phyloP scores from a whole-genome alignment of 208 protist species.

The Wallacemonas sp. region DNA sequence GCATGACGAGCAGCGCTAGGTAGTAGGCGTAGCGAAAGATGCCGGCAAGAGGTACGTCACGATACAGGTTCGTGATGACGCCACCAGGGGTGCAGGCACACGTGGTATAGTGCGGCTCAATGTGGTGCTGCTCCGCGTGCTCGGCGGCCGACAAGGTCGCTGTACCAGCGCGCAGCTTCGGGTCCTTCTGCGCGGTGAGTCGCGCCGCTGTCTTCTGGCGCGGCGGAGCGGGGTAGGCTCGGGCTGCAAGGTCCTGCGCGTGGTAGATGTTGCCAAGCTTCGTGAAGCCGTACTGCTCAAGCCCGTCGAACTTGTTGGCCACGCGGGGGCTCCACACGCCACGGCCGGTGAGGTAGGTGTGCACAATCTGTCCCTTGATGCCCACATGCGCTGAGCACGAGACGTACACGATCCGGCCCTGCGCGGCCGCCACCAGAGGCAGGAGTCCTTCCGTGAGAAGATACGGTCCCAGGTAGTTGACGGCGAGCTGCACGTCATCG shows the following conservation, averaged over 20 bases:
- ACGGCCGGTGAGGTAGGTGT: slow-evolving; percentile 66
- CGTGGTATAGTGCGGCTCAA: slow-evolving; percentile 49
- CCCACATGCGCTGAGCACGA: slow-evolving; percentile 67
- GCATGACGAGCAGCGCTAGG: slow-evolving; percentile 67
- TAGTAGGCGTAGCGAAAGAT: slow-evolving; percentile 61
- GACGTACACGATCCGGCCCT: slow-evolving; percentile 76
- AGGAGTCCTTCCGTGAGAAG: slow-evolving; percentile 78
- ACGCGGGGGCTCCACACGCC: slow-evolving; percentile 64
- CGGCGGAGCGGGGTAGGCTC: slow-evolving; percentile 41
- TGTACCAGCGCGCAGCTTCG: slow-evolving; percentile 9
- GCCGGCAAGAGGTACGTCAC: slow-evolving; percentile 41
- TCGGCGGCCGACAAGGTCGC: slow-evolving; percentile 10
- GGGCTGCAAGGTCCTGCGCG: slow-evolving; percentile 71
- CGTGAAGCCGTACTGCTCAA: slow-evolving; percentile 86
- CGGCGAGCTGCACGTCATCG: slow-evolving; percentile 73
- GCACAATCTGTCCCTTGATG: slow-evolving; percentile 52
- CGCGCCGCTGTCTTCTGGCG: not conserved
- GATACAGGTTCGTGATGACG: slow-evolving; percentile 76
- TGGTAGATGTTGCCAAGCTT: slow-evolving; percentile 86
- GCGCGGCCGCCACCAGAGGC: slow-evolving; percentile 55
- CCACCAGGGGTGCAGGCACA: slow-evolving; percentile 76
- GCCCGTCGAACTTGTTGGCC: slow-evolving; percentile 59
- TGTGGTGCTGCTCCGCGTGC: slow-evolving; percentile 6
- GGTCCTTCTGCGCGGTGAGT: slow-evolving; percentile 15
- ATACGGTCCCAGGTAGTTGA: slow-evolving; percentile 74